Percentiles rank a stretch among this genome's conserved stretches.
Evolutionary conservation across 108 stramenopile genomes (phyloP).

Genomic region (Cyclotella kingstonii): DNA sequence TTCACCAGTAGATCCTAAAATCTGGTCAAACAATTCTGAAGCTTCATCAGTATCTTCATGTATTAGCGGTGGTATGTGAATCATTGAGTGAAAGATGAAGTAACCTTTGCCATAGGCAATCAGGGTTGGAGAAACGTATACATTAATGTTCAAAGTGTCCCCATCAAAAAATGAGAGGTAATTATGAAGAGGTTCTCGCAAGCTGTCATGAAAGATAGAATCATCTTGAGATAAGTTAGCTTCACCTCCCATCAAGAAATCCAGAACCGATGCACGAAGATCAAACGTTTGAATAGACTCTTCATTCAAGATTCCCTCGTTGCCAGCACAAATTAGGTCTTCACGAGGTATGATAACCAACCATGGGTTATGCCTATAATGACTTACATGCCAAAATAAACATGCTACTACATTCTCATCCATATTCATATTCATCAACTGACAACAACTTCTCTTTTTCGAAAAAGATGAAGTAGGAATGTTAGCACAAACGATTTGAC

Average conservation of each 20-base stretch:
- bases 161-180: constrained; percentile 24
- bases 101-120: constrained; percentile 27
- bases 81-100: constrained; percentile 21
- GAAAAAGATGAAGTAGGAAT: constrained; percentile 21
- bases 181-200: constrained; percentile 19
- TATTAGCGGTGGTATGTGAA: too few relatives aligned
- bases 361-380: constrained; percentile 6
- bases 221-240: background rate
- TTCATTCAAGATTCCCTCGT: constrained; percentile 33
- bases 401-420: constrained; percentile 32
- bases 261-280: constrained; percentile 19
- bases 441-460: constrained; percentile 17
- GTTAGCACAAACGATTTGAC: constrained; percentile 28
- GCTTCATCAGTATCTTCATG: too few relatives aligned
- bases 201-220: background rate
- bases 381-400: constrained; percentile 11
- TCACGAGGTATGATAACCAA: constrained; percentile 28
- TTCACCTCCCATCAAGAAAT: constrained; percentile 9
- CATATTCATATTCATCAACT: constrained; percentile 10
- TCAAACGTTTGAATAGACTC: constrained; percentile 27
- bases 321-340: constrained; percentile 39
- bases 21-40: too few relatives aligned
- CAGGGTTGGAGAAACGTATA: constrained; percentile 15
- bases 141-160: constrained; percentile 10
- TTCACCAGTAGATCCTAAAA: background rate